Evolutionary conservation across 371 early-diverging fungal genomes (phyloP), one percentile per base, ranked within the genome.

Genomic region (Mortierella sp.): DNA sequence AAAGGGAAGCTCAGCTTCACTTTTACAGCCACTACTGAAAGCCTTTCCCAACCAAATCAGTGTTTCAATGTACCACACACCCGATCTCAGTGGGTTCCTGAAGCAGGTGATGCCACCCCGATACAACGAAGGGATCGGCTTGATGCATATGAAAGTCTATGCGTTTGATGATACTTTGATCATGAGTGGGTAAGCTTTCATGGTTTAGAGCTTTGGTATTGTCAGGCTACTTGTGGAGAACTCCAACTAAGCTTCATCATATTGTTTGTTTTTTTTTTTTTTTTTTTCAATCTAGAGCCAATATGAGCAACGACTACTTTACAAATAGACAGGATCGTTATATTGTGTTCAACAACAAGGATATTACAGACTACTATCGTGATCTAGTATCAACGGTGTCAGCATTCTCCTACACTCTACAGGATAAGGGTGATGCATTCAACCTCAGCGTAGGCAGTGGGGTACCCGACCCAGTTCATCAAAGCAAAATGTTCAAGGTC

Each of bases 311-410:
- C 11, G 97, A 98, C 75, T 99, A 99, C 81, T 99, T 99, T 81
- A 89, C 90, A 5, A 91, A 95, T 82, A 88, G 99, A 9, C 98
- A 98, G 81, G 99, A 99, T 84, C 90, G 99, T 29, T 98, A 97
- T 66, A 87, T 97, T 37, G 62, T 84, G 47, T 91, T 97, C 62
- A 62, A 85, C 1, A 80, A 90, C 28, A 74, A 84, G 15, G 80
- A 79, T 1, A 60, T 99, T 12, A 84, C 88, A 0, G 66, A 82
- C 15, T 98, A 96, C 73, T 97, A 93, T 75, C 71, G 69, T 11
- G 86, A 88, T 12, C 84, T 99, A 30, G 81, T 94, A 4, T 52
- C 84, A 0, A 72, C 86, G 0, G 85, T 97, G 1, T 82, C 86
- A 12, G 64, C 82, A 1, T 87, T 94, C 51, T 95, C 96, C 7